Evolutionary conservation across 305 asterid genomes (phyloP).

Genomic region (Fraxinus floribunda): DNA sequence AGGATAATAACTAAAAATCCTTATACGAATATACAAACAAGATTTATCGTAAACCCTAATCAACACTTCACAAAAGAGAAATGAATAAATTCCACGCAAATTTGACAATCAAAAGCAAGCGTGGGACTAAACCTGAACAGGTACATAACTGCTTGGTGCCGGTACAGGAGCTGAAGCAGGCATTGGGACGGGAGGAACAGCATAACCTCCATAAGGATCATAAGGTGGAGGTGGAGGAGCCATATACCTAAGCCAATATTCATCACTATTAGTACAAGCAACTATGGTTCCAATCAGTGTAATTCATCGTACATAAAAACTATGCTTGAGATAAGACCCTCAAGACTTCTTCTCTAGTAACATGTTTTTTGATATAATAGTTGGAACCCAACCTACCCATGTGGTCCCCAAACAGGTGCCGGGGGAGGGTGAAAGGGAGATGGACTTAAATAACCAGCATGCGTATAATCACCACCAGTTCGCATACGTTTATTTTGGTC

Average conservation of each 20-base stretch:
- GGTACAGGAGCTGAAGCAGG: conserved; percentile 89
- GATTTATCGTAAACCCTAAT: not conserved
- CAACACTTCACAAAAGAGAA: conserved; percentile 6
- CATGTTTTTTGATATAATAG: not conserved
- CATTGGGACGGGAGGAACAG: conserved; percentile 81
- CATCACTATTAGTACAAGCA: conserved; percentile 20
- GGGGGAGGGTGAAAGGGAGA: conserved; percentile 66
- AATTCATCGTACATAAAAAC: not conserved
- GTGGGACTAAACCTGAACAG: conserved; percentile 67
- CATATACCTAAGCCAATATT: conserved; percentile 65
- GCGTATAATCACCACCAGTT: conserved; percentile 54
- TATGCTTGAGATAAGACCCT: not conserved
- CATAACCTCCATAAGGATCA: conserved; percentile 91
- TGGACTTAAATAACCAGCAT: conserved; percentile 52
- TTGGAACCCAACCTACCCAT: conserved; percentile 31
- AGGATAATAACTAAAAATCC: conserved; percentile 6
- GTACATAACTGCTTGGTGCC: conserved; percentile 85
- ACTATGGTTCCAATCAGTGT: not conserved
- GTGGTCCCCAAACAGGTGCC: conserved; percentile 56
- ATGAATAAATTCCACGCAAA: conserved; percentile 2
- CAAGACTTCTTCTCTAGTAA: not conserved
- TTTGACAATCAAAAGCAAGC: conserved; percentile 5
- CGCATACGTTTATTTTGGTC: conserved; percentile 59
- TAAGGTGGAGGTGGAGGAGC: conserved; percentile 93
- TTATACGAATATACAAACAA: not conserved